These are phyloP conservation scores for Mycena albidolilacea DNA, from an alignment of 768 basidiomycete species.

Conservation along the genomic window DNA sequence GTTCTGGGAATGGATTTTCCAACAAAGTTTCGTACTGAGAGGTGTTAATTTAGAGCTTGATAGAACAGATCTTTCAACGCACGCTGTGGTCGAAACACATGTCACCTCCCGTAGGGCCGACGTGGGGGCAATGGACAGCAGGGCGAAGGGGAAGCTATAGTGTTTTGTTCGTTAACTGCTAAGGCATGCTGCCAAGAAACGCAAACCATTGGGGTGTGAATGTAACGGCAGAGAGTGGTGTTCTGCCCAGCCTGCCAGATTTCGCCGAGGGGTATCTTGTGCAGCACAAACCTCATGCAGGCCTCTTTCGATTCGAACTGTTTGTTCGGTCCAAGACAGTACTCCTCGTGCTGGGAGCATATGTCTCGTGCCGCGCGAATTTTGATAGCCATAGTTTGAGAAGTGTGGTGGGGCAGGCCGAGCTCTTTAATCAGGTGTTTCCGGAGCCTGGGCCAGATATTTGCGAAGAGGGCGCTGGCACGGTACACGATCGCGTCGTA, in stretches of 20 bases:
- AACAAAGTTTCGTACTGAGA: neutral
- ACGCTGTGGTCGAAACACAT: constrained; percentile 19
- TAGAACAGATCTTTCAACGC: neutral
- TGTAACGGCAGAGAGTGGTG: constrained; percentile 12
- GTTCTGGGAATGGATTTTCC: neutral
- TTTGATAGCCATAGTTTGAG: neutral
- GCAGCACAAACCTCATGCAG: constrained; percentile 3
- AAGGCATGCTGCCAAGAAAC: neutral
- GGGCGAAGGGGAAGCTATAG: constrained; percentile 4
- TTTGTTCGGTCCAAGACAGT: constrained; percentile 1
- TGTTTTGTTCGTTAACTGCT: neutral
- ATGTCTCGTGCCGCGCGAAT: constrained; percentile 13
- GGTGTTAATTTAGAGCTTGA: too few species aligned
- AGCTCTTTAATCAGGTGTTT: constrained; percentile 10
- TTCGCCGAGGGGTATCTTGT: constrained; percentile 5
- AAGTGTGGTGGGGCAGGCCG: neutral
- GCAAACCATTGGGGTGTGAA: constrained; percentile 15
- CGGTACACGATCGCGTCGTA: neutral
- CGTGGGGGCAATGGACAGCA: constrained; percentile 12
- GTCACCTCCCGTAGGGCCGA: constrained; percentile 13
- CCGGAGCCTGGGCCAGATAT: constrained; percentile 3
- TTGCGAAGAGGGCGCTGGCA: neutral
- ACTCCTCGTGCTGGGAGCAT: constrained; percentile 10
- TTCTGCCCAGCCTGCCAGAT: constrained; percentile 21
- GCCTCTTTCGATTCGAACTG: constrained; percentile 3